Base-by-base conservation (phyloP, 345 rosid species). In the Brassica carinata region DNA sequence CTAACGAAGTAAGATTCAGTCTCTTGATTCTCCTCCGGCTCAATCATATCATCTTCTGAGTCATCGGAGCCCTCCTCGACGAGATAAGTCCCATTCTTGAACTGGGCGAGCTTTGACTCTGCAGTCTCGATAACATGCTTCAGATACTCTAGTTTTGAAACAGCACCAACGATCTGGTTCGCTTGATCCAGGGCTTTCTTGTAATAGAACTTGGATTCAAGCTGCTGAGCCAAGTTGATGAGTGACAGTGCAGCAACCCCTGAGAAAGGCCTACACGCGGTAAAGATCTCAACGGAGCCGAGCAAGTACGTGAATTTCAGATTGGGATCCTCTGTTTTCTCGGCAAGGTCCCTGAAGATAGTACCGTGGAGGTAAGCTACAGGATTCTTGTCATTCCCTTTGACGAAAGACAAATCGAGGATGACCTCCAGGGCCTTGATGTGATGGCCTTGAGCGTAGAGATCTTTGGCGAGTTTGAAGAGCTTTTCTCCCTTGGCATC, bases 371-470 rank as follows among this genome's bases (percentile, higher is more conserved):
- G 17, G 33, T 2, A 2, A 7, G 8, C 4, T 2, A 63, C 43
- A 7, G 0, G 1, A 7, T 0, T 0, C 14, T 18, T 64, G n/a
- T 63, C 18, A 0, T 51, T 51, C 58, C 27, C 29, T 58, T 58
- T 4, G 13, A 8, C 9, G 30, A 18, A 7, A 8, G 7, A 26
- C 65, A 51, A 23, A 31, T 51, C 81, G 5, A 64, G 76, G 30
- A 53, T 10, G 15, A n/a, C 7, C 57, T 70, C 76, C 66, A 78
- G 71, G 53, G 76, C 76, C 14, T 71, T 23, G 71, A 71, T 15
- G 71, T 64, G 26, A 14, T 48, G 38, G 2, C 8, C 53, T 26
- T 9, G 1, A 4, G 0, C 11, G 23, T 3, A 26, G 53, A 4
- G 15, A 30, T 18, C n/a, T 59, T 62, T 19, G 34, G 80, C 58